Conservation (phyloP, 352 stramenopile genomes). For the Phytophthora sansomeana region DNA sequence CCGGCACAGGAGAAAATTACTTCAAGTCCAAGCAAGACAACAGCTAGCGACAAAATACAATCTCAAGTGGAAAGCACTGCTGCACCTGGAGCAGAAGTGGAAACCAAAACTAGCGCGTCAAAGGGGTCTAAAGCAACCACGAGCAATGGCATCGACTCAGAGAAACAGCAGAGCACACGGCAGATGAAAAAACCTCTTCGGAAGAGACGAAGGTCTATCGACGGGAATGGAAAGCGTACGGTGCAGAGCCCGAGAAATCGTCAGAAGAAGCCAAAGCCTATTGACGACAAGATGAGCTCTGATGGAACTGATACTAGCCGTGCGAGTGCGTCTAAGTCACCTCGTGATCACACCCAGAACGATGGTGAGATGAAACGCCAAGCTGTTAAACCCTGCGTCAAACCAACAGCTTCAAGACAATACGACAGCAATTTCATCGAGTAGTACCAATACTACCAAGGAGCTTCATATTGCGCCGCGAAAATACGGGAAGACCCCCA, state of each 20-base stretch:
- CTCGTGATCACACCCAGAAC: neutral
- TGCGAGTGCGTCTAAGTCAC: neutral
- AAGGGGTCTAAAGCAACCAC: neutral
- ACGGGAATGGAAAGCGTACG: neutral
- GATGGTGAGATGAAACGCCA: neutral
- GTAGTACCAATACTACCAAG: neutral
- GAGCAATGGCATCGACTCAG: neutral
- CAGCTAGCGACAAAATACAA: neutral
- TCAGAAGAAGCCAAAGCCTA: slow-evolving; percentile 5
- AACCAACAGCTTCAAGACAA: neutral
- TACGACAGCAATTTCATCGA: neutral
- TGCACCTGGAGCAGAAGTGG: neutral
- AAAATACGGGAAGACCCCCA: slow-evolving; percentile 38
- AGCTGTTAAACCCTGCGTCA: neutral
- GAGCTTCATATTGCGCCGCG: slow-evolving; percentile 6
- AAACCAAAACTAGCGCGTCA: neutral
- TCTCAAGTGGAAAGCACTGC: neutral
- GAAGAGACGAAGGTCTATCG: neutral
- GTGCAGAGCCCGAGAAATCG: slow-evolving; percentile 1
- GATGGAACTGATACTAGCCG: slow-evolving; percentile 5
- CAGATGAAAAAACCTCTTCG: neutral
- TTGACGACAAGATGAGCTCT: slow-evolving; percentile 7
- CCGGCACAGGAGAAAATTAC: neutral
- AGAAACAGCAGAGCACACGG: slow-evolving; percentile 2
- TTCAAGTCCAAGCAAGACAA: neutral